Evolutionary conservation across 306 rosid genomes (phyloP).

Genomic region (Lagenaria siceraria): DNA sequence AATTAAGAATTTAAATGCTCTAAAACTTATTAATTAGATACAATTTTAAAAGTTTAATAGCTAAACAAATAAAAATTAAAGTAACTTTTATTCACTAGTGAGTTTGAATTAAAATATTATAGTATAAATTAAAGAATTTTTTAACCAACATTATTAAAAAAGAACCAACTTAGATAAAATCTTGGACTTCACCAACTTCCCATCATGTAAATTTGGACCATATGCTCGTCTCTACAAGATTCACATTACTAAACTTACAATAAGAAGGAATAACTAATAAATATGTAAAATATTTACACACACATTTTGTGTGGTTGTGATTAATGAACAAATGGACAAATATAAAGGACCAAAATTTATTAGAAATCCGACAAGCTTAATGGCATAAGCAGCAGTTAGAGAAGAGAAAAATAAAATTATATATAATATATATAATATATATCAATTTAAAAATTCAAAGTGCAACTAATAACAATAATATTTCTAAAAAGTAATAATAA

Average conservation of each 20-base stretch:
- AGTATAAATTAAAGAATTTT: background rate
- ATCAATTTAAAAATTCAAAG: background rate
- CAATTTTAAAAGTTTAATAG: no score
- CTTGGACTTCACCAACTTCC: background rate
- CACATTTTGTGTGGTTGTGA: background rate
- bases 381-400: constrained; percentile 1
- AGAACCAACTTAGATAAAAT: background rate
- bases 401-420: background rate
- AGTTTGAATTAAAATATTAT: background rate
- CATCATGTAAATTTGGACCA: background rate
- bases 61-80: no score
- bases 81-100: background rate
- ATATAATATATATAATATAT: no score
- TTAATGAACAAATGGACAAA: background rate
- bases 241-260: background rate
- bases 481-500: no score
- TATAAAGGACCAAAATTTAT: background rate
- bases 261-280: background rate
- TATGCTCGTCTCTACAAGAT: background rate
- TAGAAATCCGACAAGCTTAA: background rate
- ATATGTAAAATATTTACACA: background rate
- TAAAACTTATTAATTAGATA: no score
- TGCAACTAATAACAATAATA: no score
- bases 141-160: background rate
- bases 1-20: no score